phyloP scores from a whole-genome alignment of 768 basidiomycete genomes.

The Trametes sanguinea region DNA sequence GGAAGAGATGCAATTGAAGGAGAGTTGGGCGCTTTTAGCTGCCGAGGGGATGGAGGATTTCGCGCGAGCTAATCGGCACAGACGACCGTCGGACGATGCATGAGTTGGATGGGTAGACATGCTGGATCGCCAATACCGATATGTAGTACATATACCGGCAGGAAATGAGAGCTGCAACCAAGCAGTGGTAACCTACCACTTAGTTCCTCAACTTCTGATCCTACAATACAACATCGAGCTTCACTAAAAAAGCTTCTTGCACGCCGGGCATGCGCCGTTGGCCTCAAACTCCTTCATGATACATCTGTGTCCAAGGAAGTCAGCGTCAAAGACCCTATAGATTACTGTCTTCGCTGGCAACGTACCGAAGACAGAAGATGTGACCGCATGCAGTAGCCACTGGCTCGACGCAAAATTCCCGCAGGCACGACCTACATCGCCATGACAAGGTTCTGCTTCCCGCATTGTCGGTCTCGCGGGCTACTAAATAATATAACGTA shows the following conservation, averaged over 20 bases:
- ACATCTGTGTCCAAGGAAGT: neutral
- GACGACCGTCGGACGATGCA: neutral
- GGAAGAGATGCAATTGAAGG: neutral
- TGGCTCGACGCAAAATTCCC: neutral
- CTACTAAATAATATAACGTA: no score
- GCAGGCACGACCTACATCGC: slow-evolving; percentile 1
- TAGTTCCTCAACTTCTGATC: no score
- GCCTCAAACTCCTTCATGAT: neutral
- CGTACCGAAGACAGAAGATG: slow-evolving; percentile 2
- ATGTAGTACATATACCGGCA: no score
- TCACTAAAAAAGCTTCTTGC: slow-evolving; percentile 1
- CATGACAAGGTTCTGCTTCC: neutral
- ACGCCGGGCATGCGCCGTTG: neutral
- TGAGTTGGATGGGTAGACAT: no score
- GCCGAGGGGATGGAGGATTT: neutral
- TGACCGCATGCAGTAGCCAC: neutral
- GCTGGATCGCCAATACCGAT: no score
- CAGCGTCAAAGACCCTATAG: no score
- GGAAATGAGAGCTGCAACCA: no score
- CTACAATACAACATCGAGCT: neutral
- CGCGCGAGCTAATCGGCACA: neutral
- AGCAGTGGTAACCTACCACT: no score
- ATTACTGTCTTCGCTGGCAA: neutral
- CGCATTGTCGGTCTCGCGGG: no score
- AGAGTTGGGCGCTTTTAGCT: neutral